Conservation (phyloP, 768 basidiomycete genomes). For the Termitomyces sp. region DNA sequence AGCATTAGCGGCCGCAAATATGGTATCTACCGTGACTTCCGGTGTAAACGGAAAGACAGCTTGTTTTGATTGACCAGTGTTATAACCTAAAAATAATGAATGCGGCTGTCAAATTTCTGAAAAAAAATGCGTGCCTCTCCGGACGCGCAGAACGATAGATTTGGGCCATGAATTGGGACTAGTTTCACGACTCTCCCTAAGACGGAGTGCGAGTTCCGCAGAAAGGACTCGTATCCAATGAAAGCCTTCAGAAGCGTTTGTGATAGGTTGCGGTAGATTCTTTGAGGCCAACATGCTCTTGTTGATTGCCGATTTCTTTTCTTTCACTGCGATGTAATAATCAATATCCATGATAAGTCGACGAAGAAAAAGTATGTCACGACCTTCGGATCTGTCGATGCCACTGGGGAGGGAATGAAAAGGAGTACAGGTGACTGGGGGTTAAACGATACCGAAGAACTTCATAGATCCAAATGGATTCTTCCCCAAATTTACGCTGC, state of each 20-base stretch:
- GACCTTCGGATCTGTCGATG: conserved; percentile 88
- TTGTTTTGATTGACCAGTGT: conserved; percentile 72
- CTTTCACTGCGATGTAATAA: conserved; percentile 57
- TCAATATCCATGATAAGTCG: conserved; percentile 1
- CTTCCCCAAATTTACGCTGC: conserved; percentile 76
- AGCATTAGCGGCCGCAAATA: conserved; percentile 69
- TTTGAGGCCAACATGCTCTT: conserved; percentile 98
- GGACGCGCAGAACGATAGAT: conserved; percentile 72
- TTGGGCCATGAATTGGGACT: conserved; percentile 87
- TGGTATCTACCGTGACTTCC: conserved; percentile 67
- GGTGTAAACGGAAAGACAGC: conserved; percentile 80
- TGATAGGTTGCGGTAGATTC: conserved; percentile 79
- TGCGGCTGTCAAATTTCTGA: not conserved
- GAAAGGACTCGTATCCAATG: conserved; percentile 93
- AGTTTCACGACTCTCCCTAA: conserved; percentile 73
- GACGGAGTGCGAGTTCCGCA: conserved; percentile 80
- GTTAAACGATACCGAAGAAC: conserved; percentile 59
- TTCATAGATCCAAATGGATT: conserved; percentile 89
- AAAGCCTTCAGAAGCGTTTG: conserved; percentile 64
- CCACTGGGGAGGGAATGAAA: conserved; percentile 41
- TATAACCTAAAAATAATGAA: conserved; percentile 45
- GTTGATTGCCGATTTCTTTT: conserved; percentile 70
- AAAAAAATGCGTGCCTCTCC: conserved; percentile 49
- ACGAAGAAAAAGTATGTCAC: conserved; percentile 2
- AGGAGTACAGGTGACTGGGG: not conserved